Percentiles rank a stretch among this genome's conserved stretches.
phyloP scores from a whole-genome alignment of 805 yeast species.

The Candida dajiaensis region DNA sequence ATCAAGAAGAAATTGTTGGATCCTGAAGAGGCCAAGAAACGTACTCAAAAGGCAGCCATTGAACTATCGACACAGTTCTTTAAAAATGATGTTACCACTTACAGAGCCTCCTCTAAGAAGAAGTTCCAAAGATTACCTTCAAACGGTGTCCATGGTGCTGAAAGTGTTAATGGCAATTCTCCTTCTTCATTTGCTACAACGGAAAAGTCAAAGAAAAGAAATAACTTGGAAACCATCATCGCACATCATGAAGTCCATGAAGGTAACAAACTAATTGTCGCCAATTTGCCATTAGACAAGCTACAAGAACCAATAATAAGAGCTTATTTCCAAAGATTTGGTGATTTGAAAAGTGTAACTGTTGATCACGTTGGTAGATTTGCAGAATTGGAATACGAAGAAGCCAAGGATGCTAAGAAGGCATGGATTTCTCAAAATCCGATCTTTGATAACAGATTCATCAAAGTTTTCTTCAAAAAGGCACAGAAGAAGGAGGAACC shows the following conservation, averaged over 20 bases:
- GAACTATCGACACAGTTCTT: conserved; percentile 8
- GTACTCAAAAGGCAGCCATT: conserved; percentile 5
- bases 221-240: conserved; percentile 4
- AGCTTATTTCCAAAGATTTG: conserved; percentile 36
- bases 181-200: background rate
- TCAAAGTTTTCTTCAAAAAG: conserved; percentile 38
- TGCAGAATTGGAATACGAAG: conserved; percentile 35
- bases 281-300: conserved; percentile 38
- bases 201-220: background rate
- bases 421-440: conserved; percentile 41
- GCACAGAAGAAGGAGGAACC: conserved; percentile 4
- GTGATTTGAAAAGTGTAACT: conserved; percentile 27
- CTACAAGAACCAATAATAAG: conserved; percentile 28
- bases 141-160: background rate
- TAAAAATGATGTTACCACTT: conserved; percentile 11
- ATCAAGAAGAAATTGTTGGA: background rate
- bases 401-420: conserved; percentile 31
- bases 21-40: conserved; percentile 3
- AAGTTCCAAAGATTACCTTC: background rate
- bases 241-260: conserved; percentile 6
- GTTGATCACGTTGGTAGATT: conserved; percentile 23
- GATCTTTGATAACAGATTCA: conserved; percentile 42
- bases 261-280: conserved; percentile 29
- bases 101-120: conserved; percentile 6
- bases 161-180: background rate